Base-by-base conservation (phyloP, 176 grass and related monocot species). In the Triticum dicoccoides region DNA sequence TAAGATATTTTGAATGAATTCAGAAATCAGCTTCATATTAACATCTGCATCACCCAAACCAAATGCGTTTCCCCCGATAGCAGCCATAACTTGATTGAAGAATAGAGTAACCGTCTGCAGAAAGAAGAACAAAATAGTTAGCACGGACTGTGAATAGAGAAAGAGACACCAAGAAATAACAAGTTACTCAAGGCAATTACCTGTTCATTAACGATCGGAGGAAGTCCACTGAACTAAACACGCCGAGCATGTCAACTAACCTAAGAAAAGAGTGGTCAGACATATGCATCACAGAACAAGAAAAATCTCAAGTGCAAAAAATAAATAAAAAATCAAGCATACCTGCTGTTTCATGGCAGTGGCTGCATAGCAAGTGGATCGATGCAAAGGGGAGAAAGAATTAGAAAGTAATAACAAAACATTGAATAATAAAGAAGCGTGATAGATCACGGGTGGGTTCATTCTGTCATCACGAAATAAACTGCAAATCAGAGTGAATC, bases 71-170 rank as follows among this genome's bases (percentile, higher is more conserved):
- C 96, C 96, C 96, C 90, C 93, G 80, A 98, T 95, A 86, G 91
- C 91, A 80, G 91, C 84, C 96, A 98, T 98, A 45, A 95, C 93
- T 81, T 95, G 91, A 89, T 94, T 98, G 81, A 98, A 98, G 61
- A 79, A 98, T 79, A 94, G 84, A 63, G 93, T 93, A 92, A 98
- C 96, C 2, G 91, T 89, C 95, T 97, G 92, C 84, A 83, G 32
- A 66, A 73, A 64, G 9, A 44, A 54, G 4, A 69, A 8, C 23
- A 79, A 75, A 63, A 45, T 56, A 32, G 51, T 73, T 77, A 81
- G n/a, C 15, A 12, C 17, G 38, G 38, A 39, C 8, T 9, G 2
- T 7, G 38, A 39, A 39, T 39, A 39, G 38, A 39, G 38, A 39
- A 47, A 51, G 24, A 47, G 6, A 42, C 49, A 8, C 65, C 6